A percentile compares a stretch with the other conserved stretches of the same genome.
Conservation (phyloP, 306 rosid genomes). For the Mimosa bimucronata region DNA sequence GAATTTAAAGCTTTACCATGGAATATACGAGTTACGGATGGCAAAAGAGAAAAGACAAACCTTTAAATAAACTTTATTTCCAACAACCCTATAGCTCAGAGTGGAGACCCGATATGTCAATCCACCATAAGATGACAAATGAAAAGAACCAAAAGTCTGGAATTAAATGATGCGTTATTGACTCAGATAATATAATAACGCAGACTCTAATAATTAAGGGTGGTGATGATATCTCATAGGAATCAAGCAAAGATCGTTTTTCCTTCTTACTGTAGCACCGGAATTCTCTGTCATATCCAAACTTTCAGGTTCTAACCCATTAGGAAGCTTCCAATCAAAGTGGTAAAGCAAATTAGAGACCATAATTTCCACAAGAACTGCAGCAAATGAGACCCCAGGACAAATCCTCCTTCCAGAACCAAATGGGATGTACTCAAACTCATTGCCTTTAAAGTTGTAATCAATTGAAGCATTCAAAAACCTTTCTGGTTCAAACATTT, state of each 20-base stretch:
- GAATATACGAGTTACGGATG: no score
- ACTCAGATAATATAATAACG: background rate
- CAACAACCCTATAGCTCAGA: background rate
- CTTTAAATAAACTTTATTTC: background rate
- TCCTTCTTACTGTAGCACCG: background rate
- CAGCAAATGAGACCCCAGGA: background rate
- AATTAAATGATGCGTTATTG: background rate
- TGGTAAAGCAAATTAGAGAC: background rate
- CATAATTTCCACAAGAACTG: background rate
- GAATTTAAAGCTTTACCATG: background rate
- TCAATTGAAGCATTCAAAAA: background rate
- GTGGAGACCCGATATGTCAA: background rate
- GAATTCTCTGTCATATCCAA: background rate
- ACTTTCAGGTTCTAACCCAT: background rate
- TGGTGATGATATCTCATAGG: background rate
- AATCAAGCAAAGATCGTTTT: background rate
- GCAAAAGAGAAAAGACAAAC: background rate
- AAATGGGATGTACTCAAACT: background rate
- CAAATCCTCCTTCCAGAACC: background rate
- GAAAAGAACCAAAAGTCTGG: background rate
- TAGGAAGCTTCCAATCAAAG: background rate
- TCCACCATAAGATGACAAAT: background rate
- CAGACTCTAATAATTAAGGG: background rate
- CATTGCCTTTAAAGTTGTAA: background rate
- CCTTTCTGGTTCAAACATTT: background rate